phyloP scores from a whole-genome alignment of 2,329 filamentous ascomycete genomes.

The Gliomastix tumulicola region DNA sequence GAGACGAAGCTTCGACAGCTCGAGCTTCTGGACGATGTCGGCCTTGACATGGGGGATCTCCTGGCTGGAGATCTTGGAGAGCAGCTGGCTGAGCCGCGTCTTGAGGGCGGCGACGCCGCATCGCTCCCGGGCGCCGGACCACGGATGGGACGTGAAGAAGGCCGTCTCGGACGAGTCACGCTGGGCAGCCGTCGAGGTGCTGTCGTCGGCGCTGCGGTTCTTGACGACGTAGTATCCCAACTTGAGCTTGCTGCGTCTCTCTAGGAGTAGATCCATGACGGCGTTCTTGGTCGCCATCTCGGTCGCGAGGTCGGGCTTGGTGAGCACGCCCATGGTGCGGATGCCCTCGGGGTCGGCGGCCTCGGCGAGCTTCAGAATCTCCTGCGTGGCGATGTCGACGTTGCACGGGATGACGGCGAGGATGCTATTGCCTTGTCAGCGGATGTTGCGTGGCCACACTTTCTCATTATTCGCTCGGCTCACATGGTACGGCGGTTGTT shows the following conservation, averaged over 20 bases:
- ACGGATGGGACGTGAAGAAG: slow-evolving; percentile 29
- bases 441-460: too few species aligned
- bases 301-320: slow-evolving; percentile 50
- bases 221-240: slow-evolving; percentile 43
- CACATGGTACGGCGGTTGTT: slow-evolving; percentile 38
- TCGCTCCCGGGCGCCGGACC: slow-evolving; percentile 20
- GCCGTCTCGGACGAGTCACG: too few species aligned
- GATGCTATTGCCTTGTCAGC: too few species aligned
- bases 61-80: slow-evolving; percentile 30
- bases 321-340: slow-evolving; percentile 42
- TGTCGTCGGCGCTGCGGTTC: slow-evolving; percentile 37
- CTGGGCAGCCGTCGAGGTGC: slow-evolving; percentile 17
- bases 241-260: slow-evolving; percentile 29
- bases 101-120: slow-evolving; percentile 27
- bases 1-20: slow-evolving; percentile 8
- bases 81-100: slow-evolving; percentile 22
- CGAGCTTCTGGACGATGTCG: slow-evolving; percentile 15
- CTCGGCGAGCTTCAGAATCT: slow-evolving; percentile 27
- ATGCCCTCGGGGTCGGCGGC: slow-evolving; percentile 28
- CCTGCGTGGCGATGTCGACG: slow-evolving; percentile 31
- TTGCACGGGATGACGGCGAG: slow-evolving; percentile 35
- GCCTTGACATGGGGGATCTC: slow-evolving; percentile 26
- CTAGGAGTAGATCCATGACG: slow-evolving; percentile 31
- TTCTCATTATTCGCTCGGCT: too few species aligned
- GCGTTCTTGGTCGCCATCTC: slow-evolving; percentile 29